phyloP scores from a whole-genome alignment of 2,329 filamentous ascomycete genomes.

The Cladobotryum protrusum region DNA sequence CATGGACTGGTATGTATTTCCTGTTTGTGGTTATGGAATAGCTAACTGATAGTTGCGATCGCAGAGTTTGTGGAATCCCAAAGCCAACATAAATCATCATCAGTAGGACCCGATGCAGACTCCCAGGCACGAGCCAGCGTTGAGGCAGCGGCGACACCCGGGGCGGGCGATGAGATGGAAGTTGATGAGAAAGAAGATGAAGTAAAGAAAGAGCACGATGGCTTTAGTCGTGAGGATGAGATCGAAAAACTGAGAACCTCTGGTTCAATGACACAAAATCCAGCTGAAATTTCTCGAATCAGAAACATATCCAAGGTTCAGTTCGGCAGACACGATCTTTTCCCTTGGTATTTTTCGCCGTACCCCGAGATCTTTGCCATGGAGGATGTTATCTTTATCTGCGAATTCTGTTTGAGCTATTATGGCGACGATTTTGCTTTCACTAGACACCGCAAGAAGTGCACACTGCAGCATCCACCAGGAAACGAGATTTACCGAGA shows the following conservation, averaged over 20 bases:
- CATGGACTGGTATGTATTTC: conserved; percentile 36
- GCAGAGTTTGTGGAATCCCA: conserved; percentile 45
- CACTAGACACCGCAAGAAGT: conserved; percentile 79
- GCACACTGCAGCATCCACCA: conserved; percentile 82
- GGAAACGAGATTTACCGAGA: conserved; percentile 98
- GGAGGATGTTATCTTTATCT: conserved; percentile 88
- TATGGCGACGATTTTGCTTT: conserved; percentile 81
- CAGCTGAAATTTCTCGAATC: conserved; percentile 91
- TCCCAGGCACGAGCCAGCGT: conserved; percentile 38
- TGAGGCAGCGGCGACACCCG: conserved; percentile 38
- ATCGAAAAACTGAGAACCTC: conserved; percentile 93
- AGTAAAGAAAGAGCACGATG: conserved; percentile 42
- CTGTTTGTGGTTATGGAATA: not conserved
- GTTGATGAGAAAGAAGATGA: conserved; percentile 44
- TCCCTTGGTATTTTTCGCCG: conserved; percentile 98
- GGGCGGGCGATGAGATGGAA: conserved; percentile 47
- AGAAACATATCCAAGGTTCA: conserved; percentile 91
- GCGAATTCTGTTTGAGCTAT: conserved; percentile 94
- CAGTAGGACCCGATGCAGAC: conserved; percentile 37
- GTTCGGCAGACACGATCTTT: conserved; percentile 86
- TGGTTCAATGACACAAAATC: conserved; percentile 98
- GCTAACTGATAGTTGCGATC: not conserved
- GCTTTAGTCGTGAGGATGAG: conserved; percentile 78
- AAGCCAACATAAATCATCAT: conserved; percentile 37
- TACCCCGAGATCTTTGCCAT: conserved; percentile 87